Evolutionary conservation across 495 filamentous ascomycete genomes (phyloP), one percentile per base, ranked within the genome.

Genomic region (Neurospora sp.): DNA sequence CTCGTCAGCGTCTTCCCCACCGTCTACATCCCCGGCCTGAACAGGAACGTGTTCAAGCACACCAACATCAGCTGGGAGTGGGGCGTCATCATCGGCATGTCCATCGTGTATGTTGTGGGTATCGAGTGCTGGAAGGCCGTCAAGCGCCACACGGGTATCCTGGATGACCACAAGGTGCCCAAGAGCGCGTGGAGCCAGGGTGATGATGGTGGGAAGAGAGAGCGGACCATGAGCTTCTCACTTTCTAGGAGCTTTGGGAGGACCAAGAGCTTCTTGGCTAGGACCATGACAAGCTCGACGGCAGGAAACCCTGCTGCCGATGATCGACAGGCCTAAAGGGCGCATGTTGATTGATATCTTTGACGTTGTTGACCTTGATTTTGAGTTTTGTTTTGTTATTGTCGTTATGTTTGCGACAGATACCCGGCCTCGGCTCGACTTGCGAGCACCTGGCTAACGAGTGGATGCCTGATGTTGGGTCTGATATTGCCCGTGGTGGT

Each of bases 21-120:
- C 5, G 87, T 94, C 0, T 93, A 94, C 76, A 90, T 94, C 40
- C 92, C 92, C 0, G 86, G 84, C 18, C 80, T 94, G 37, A 93
- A 93, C 80, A 83, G 78, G 2, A 78, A 84, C 10, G 91, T 94
- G 4, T 94, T 94, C 86, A 93, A 92, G 80, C 92, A 94, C 78
- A 85, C 82, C n/a, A 82, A 84, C 27, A 93, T 94, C 69, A 86
- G 77, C 72, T 93, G 91, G 92, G 91, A 93, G 78, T 93, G 92
- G 92, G 88, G 83, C 23, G 72, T 90, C 5, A 88, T 88, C 1
- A 76, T 90, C 70, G 90, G 84, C 20, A 89, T 89, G 72, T 87
- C 86, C 11, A 77, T 90, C 66, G 75, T 91, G 8, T 93, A 89
- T 72, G 82, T 93, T 14, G 70, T 81, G 0, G 87, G 89, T 54